Evolutionary conservation across 768 basidiomycete genomes (phyloP).

Genomic region (Suillus cothurnatus): DNA sequence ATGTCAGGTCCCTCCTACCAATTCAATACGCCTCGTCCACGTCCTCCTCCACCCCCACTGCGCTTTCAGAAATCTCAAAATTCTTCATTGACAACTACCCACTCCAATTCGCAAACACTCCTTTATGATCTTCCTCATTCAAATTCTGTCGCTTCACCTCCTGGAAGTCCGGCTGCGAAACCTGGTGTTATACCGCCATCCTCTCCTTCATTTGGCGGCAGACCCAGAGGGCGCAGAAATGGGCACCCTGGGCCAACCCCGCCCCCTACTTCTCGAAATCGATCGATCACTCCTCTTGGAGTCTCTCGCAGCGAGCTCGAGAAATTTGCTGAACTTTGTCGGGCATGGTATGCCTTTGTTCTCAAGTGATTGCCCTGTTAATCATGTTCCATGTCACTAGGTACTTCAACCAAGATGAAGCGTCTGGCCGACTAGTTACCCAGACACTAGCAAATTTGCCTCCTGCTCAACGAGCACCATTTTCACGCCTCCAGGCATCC

Average conservation of each 20-base stretch:
- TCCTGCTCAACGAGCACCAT: slow-evolving; percentile 84
- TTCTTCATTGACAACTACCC: slow-evolving; percentile 43
- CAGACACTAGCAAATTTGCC: slow-evolving; percentile 79
- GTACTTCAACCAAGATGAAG: slow-evolving; percentile 84
- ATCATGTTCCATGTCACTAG: slow-evolving; percentile 39
- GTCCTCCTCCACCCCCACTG: slow-evolving; percentile 59
- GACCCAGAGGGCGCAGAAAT: slow-evolving; percentile 50
- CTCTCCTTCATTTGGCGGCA: slow-evolving; percentile 55
- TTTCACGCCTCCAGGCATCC: slow-evolving; percentile 83
- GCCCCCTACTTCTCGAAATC: slow-evolving; percentile 58
- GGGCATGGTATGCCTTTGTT: slow-evolving; percentile 61
- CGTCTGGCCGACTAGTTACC: slow-evolving; percentile 78
- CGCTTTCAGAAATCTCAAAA: slow-evolving; percentile 51
- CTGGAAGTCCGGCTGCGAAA: slow-evolving; percentile 52
- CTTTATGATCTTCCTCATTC: slow-evolving; percentile 77
- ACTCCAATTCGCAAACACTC: slow-evolving; percentile 59
- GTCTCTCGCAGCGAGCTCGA: slow-evolving; percentile 71
- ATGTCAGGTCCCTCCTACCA: slow-evolving; percentile 69
- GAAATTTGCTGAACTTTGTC: slow-evolving; percentile 74
- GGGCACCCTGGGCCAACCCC: slow-evolving; percentile 54
- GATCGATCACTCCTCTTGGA: slow-evolving; percentile 71
- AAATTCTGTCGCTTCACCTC: slow-evolving; percentile 52
- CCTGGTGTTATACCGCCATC: slow-evolving; percentile 51
- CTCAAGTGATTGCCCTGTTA: slow-evolving; percentile 7
- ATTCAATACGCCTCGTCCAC: slow-evolving; percentile 63